phyloP scores from a whole-genome alignment of 106 monocot species.

The Platanthera zijinensis region DNA sequence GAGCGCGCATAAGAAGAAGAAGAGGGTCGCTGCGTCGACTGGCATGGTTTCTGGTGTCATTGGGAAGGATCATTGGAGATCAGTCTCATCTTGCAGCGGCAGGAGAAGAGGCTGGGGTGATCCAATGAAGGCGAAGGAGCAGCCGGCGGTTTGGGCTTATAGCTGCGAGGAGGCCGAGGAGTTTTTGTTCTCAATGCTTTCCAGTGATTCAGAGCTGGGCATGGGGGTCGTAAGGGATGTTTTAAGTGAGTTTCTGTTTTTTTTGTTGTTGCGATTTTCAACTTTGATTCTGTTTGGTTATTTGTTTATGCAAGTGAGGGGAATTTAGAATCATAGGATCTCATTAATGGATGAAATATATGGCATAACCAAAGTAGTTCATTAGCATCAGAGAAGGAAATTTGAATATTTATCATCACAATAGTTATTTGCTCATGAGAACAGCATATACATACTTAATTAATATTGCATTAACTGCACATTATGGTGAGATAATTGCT shows the following conservation, averaged over 20 bases:
- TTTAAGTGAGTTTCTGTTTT: slow-evolving; percentile 47
- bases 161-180: slow-evolving; percentile 54
- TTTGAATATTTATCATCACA: too few species aligned
- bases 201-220: slow-evolving; percentile 48
- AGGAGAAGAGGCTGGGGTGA: slow-evolving; percentile 10
- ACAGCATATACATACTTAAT: too few species aligned
- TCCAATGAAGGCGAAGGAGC: slow-evolving; percentile 7
- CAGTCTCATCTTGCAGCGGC: neutral
- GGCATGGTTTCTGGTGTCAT: slow-evolving; percentile 66
- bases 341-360: too few species aligned
- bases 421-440: too few species aligned
- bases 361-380: too few species aligned
- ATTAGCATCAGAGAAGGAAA: too few species aligned
- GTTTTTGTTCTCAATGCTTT: slow-evolving; percentile 69
- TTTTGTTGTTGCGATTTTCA: neutral
- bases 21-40: slow-evolving; percentile 31
- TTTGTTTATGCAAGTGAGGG: neutral
- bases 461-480: too few species aligned
- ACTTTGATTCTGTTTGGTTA: neutral
- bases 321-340: too few species aligned
- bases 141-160: neutral
- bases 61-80: slow-evolving; percentile 43
- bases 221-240: slow-evolving; percentile 66
- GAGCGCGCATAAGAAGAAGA: slow-evolving; percentile 12
- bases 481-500: too few species aligned